Percentiles rank a stretch among this genome's conserved stretches.
These are phyloP conservation scores for Firmiana major DNA, from an alignment of 345 rosid species.

Conservation along the genomic window DNA sequence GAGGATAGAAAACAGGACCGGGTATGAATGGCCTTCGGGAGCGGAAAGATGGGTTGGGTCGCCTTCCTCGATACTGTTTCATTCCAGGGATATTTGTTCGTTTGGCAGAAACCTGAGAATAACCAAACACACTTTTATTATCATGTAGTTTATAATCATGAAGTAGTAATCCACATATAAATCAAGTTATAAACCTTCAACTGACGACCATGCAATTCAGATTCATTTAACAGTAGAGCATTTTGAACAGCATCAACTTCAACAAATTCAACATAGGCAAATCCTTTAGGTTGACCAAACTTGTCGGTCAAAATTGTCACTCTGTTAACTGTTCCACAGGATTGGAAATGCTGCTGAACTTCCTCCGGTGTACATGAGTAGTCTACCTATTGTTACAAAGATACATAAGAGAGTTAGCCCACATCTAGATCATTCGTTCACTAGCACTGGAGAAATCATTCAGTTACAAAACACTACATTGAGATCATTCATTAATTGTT, in stretches of 20 bases:
- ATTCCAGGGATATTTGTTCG: constrained; percentile 94
- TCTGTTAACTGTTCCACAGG: constrained; percentile 96
- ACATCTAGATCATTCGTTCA: background rate
- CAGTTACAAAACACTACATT: background rate
- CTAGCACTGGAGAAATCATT: background rate
- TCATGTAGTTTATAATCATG: background rate
- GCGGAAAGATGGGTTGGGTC: constrained; percentile 58
- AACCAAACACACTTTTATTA: constrained; percentile 13
- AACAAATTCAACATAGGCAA: constrained; percentile 96
- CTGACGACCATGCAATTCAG: constrained; percentile 96
- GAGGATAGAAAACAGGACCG: constrained; percentile 54
- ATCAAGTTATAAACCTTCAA: constrained; percentile 55
- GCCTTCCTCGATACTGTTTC: constrained; percentile 93
- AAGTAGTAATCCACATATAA: background rate
- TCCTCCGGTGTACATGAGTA: constrained; percentile 98
- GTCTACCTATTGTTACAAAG: constrained; percentile 65
- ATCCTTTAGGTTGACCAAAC: constrained; percentile 99
- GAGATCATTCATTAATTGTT: background rate
- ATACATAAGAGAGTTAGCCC: constrained; percentile 9
- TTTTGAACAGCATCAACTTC: constrained; percentile 93
- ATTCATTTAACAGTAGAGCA: constrained; percentile 87
- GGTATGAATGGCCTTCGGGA: constrained; percentile 82
- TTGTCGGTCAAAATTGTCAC: constrained; percentile 98
- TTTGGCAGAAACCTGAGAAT: constrained; percentile 84
- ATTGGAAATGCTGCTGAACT: constrained; percentile 98